Percentiles rank a stretch among this genome's conserved stretches.
Evolutionary conservation across 352 stramenopile genomes (phyloP).

Genomic region (Sclerospora graminicola): DNA sequence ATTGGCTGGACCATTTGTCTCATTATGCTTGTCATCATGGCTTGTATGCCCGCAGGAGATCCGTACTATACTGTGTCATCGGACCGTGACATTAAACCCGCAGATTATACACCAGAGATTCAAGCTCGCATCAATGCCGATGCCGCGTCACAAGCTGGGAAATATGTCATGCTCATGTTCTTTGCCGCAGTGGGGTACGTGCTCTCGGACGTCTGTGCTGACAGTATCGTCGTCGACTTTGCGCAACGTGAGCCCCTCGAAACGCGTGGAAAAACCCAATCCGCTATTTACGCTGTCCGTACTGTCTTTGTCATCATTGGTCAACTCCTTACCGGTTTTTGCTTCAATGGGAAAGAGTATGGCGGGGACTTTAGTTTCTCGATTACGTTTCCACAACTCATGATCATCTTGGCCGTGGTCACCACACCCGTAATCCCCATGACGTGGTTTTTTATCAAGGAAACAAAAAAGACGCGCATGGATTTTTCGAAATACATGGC

Average conservation of each 20-base stretch:
- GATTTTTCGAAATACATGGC: conserved; percentile 29
- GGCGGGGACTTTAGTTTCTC: conserved; percentile 35
- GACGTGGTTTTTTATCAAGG: conserved; percentile 43
- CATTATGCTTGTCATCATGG: conserved; percentile 39
- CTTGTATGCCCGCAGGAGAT: conserved; percentile 22
- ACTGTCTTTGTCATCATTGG: conserved; percentile 36
- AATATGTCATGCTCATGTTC: conserved; percentile 50
- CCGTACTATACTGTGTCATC: conserved; percentile 41
- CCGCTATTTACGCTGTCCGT: conserved; percentile 36
- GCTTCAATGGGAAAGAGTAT: conserved; percentile 35
- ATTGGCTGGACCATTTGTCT: conserved; percentile 41
- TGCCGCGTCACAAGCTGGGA: conserved; percentile 22
- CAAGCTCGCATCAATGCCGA: conserved; percentile 24
- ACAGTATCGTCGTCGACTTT: conserved; percentile 44
- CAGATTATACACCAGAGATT: conserved; percentile 21
- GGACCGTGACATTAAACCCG: conserved; percentile 14
- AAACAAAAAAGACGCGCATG: conserved; percentile 26
- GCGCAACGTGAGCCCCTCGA: conserved; percentile 45
- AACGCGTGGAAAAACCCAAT: conserved; percentile 42
- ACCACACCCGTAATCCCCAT: conserved; percentile 24
- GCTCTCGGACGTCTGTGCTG: conserved; percentile 28
- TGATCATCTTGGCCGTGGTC: conserved; percentile 34
- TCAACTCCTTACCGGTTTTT: conserved; percentile 31
- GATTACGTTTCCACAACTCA: conserved; percentile 31
- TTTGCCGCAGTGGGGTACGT: conserved; percentile 29